phyloP scores from a whole-genome alignment of 345 rosid genomes.

The Acer negundo region DNA sequence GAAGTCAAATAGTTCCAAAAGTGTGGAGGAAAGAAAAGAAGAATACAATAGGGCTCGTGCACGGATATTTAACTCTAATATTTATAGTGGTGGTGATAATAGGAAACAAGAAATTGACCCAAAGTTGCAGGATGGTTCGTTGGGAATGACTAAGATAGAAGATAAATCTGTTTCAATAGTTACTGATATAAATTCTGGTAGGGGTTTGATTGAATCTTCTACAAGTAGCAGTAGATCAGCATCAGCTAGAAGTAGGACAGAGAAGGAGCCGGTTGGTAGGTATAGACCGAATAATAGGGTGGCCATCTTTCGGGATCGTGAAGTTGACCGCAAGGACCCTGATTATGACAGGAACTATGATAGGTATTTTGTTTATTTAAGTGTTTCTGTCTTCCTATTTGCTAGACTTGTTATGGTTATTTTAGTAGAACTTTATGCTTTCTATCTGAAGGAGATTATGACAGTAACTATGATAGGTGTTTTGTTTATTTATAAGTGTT shows the following conservation, averaged over 20 bases:
- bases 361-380: conserved; percentile 38
- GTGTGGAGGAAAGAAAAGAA: conserved; percentile 86
- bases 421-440: conserved; percentile 4
- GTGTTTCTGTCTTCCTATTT: too few species aligned
- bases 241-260: conserved; percentile 57
- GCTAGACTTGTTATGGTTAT: conserved; percentile 2
- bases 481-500: not conserved
- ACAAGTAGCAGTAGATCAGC: conserved; percentile 49
- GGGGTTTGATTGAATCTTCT: conserved; percentile 52
- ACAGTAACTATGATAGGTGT: too few species aligned
- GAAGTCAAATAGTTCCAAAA: conserved; percentile 55
- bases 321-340: conserved; percentile 72
- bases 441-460: not conserved
- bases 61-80: conserved; percentile 63
- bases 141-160: conserved; percentile 43
- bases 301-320: conserved; percentile 83
- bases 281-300: conserved; percentile 54
- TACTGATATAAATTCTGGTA: conserved; percentile 44
- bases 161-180: conserved; percentile 45
- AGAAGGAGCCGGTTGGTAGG: conserved; percentile 65
- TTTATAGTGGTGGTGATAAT: conserved; percentile 31
- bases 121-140: conserved; percentile 47
- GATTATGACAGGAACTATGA: conserved; percentile 84
- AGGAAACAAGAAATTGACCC: conserved; percentile 50
- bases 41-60: conserved; percentile 84